phyloP scores from a whole-genome alignment of 495 filamentous ascomycete species.

The Aspergillus conjunctus region DNA sequence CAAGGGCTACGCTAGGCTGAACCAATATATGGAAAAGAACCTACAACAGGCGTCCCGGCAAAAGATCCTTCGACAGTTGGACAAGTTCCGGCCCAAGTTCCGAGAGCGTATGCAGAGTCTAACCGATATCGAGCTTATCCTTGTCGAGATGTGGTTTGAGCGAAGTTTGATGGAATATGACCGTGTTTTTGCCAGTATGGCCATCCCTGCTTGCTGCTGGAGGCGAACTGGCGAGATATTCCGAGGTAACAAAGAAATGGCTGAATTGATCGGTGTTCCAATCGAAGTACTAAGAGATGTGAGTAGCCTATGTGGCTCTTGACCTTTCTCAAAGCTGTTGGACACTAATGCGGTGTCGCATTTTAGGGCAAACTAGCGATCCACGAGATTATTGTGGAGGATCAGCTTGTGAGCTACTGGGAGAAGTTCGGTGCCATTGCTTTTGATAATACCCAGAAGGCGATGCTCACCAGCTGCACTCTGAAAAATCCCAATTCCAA shows the following conservation, averaged over 20 bases:
- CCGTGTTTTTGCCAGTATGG: constrained; percentile 98
- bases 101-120: constrained; percentile 89
- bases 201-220: constrained; percentile 97
- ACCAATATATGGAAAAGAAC: constrained; percentile 86
- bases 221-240: constrained; percentile 96
- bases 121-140: constrained; percentile 88
- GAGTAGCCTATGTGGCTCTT: constrained; percentile 35
- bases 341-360: constrained; percentile 14
- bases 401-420: constrained; percentile 95
- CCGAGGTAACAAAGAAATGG: constrained; percentile 98
- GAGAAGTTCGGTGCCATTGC: constrained; percentile 99
- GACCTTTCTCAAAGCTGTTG: not conserved
- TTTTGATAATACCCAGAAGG: constrained; percentile 94
- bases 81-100: constrained; percentile 93
- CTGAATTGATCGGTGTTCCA: constrained; percentile 89
- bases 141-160: constrained; percentile 99
- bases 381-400: constrained; percentile 93
- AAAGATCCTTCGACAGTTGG: constrained; percentile 86
- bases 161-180: constrained; percentile 94
- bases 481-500: constrained; percentile 82
- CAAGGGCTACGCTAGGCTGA: constrained; percentile 87
- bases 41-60: constrained; percentile 76
- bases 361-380: constrained; percentile 87
- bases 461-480: constrained; percentile 90
- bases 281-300: constrained; percentile 91